Conservation (phyloP, 148 eudicot species). For the Dianthus caryophyllus region DNA sequence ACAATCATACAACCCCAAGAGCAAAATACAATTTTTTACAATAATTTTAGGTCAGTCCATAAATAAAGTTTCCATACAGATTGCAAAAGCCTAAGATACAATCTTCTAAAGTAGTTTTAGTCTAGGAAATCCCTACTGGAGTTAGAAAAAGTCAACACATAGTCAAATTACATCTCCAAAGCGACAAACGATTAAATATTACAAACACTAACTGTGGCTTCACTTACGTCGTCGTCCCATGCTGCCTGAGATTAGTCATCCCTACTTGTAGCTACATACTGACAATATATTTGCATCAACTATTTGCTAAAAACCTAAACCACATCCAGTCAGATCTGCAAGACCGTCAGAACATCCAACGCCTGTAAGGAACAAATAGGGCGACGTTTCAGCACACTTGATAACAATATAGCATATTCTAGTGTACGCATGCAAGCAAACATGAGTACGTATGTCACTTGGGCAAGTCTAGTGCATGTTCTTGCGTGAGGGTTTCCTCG, state of each 20-base stretch:
- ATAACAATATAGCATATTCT: background rate
- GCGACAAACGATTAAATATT: constrained; percentile 12
- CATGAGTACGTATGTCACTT: background rate
- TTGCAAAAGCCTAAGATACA: too few species aligned
- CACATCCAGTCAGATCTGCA: constrained; percentile 22
- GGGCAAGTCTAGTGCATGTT: too few species aligned
- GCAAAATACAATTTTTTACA: constrained; percentile 17
- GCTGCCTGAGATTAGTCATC: constrained; percentile 26
- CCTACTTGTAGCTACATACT: constrained; percentile 24
- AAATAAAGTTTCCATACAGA: too few species aligned
- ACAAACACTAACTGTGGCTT: constrained; percentile 11
- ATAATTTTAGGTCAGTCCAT: background rate
- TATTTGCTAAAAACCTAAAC: constrained; percentile 11
- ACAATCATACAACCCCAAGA: too few species aligned
- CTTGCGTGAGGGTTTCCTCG: too few species aligned
- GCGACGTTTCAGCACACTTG: background rate
- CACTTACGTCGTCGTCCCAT: constrained; percentile 22
- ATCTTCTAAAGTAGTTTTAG: background rate
- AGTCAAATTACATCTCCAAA: constrained; percentile 4
- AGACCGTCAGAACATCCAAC: constrained; percentile 11
- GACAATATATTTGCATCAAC: constrained; percentile 15
- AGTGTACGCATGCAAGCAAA: background rate
- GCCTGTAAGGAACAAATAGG: constrained; percentile 17
- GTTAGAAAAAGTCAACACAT: constrained; percentile 8
- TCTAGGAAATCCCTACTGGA: constrained; percentile 14